Base-by-base conservation (phyloP, 1,284 basidiomycete genomes). In the Rhodotorula sp. region DNA sequence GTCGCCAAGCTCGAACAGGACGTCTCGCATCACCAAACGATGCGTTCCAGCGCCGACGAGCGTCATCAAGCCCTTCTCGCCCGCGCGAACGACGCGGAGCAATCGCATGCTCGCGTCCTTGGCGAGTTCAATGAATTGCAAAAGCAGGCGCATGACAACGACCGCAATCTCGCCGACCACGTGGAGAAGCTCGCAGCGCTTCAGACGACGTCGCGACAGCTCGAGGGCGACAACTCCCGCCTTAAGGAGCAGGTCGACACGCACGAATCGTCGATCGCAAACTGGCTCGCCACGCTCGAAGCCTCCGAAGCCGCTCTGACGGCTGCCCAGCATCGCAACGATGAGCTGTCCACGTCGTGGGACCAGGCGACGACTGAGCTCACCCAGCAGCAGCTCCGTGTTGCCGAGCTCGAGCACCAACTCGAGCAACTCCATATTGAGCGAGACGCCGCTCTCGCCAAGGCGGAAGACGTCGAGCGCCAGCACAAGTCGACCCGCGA, bases 261-360 rank as follows among this genome's bases (percentile, higher is more conserved):
- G 37, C 83, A 92, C 40, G 81, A 82, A 18, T 80, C 83, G 13
- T 86, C 87, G 24, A 86, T 88, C 40, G 91, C 93, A 61, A 88
- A 92, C 75, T 93, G 97, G 79, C 82, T 95, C 37, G 86, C 87
- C 31, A 87, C 93, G 1, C 84, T 99, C 64, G 91, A 93, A 61
- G 91, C 96, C 81, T 87, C 92, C 8, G 89, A 90, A 62, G 82
- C 83, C 20, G 92, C 92, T 1, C 83, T 99, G 61, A 83, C 86
- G 54, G 86, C 91, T 0, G 87, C 92, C 15, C 87, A 89, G 7
- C 81, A 85, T 6, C 88, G 93, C n/a, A 85, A 90, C 2, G 85
- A 87, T 26, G 94, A 98, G 80, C 84, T 94, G 51, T 91, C 96
- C 77, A 78, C 83, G 13, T 85, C 91, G 75, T 88, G 91, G 80